Evolutionary conservation across 2,329 filamentous ascomycete species (phyloP), one percentile per base, ranked within the genome.

Genomic region (Epicoccum sorghinum): DNA sequence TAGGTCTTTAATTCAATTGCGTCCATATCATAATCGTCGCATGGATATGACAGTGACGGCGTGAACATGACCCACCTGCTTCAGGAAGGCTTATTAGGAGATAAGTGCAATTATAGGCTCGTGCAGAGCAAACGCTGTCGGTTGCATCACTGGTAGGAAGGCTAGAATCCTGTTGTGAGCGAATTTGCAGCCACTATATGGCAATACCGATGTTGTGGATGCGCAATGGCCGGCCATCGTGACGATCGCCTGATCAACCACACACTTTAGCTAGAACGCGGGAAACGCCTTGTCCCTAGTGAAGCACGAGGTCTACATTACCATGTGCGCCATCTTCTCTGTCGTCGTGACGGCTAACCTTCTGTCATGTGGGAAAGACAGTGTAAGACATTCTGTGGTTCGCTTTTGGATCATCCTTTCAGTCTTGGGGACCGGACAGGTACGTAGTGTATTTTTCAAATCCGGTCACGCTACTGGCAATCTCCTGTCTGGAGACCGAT

Each of bases 291-390:
- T 37, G 29, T 29, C 36, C 18, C 9, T 4, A 25, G 23, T 40
- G 23, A 35, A 49, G 45, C 32, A 42, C 32, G 14, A 33, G 9
- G 12, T 25, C 9, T 32, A 46, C 18, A 13, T 41, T 9, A 30
- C 46, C 52, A 36, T 23, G 8, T 50, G 41, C 46, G 25, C 41
- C 40, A 53, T 33, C 8, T 7, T 12, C 7, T 35, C 14, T 43
- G 18, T 42, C 40, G 47, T 44, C 35, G 44, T 13, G 13, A 46
- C 22, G 22, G 48, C 43, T 52, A 32, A 30, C 14, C 8, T 24
- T 27, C 7, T 18, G 32, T 48, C 46, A 36, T 44, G 29, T 42
- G 41, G 23, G 25, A 47, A 42, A 41, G 30, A 46, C 43, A 30
- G 44, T 37, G 39, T 47, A 45, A 12, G 29, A 18, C 36, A 27